phyloP scores from a whole-genome alignment of 371 early-diverging fungal species.

The Mortierella sp. region DNA sequence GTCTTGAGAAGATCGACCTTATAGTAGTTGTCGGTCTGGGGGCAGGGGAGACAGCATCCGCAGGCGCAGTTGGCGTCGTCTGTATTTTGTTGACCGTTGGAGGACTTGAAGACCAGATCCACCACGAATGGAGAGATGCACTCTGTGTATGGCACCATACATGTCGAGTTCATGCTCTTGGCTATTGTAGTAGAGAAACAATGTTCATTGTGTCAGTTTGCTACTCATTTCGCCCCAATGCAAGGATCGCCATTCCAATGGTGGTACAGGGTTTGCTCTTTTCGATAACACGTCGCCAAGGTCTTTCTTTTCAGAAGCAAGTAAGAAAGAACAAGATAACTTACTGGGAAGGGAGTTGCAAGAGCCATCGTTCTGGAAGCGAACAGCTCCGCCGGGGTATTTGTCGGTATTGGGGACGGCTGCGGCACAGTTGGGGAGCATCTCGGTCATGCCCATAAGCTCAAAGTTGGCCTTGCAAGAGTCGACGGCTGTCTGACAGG shows the following conservation, averaged over 20 bases:
- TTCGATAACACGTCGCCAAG: neutral
- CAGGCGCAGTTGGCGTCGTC: conserved; percentile 44
- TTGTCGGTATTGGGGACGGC: conserved; percentile 55
- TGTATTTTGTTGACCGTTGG: conserved; percentile 38
- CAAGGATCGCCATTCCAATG: neutral
- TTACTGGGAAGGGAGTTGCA: conserved; percentile 61
- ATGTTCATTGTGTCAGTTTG: neutral
- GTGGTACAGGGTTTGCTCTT: neutral
- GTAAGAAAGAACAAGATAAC: neutral
- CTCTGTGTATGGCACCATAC: conserved; percentile 20
- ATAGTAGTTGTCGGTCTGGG: conserved; percentile 60
- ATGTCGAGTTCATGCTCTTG: conserved; percentile 45
- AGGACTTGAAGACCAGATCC: conserved; percentile 30
- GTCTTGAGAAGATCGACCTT: conserved; percentile 60
- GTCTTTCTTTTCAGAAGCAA: neutral
- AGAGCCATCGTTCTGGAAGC: conserved; percentile 54
- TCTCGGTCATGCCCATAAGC: conserved; percentile 46
- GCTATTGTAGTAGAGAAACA: conserved; percentile 11
- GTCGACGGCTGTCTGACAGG: conserved; percentile 59
- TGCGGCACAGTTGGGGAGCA: conserved; percentile 63
- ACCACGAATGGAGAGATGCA: conserved; percentile 39
- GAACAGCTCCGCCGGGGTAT: conserved; percentile 41
- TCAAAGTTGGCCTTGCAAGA: conserved; percentile 62
- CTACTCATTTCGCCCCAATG: neutral
- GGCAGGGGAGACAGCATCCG: conserved; percentile 55